phyloP scores from a whole-genome alignment of 2,329 filamentous ascomycete genomes.

The Monosporascus ibericus region DNA sequence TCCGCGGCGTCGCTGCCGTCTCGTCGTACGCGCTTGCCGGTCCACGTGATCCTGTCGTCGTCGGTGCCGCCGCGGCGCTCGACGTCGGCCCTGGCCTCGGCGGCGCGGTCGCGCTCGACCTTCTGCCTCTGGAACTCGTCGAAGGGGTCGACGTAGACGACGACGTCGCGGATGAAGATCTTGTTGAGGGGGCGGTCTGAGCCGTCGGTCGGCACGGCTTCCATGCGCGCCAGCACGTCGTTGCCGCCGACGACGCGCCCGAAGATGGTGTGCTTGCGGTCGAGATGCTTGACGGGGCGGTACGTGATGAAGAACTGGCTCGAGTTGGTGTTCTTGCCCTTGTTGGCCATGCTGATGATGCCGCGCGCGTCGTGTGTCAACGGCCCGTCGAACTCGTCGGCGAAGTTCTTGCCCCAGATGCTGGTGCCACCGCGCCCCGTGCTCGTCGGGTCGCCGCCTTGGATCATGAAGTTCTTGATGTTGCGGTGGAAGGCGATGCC shows the following conservation, averaged over 20 bases:
- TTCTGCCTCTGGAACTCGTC: constrained; percentile 83
- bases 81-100: constrained; percentile 55
- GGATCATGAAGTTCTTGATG: constrained; percentile 95
- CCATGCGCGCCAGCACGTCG: constrained; percentile 67
- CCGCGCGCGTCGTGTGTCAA: constrained; percentile 77
- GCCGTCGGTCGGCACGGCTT: constrained; percentile 70
- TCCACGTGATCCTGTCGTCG: constrained; percentile 58
- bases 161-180: constrained; percentile 74
- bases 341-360: constrained; percentile 91
- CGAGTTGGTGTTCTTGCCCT: constrained; percentile 95
- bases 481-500: constrained; percentile 84
- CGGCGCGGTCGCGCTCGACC: constrained; percentile 53
- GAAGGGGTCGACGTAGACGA: constrained; percentile 90
- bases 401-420: constrained; percentile 91
- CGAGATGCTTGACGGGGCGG: constrained; percentile 74
- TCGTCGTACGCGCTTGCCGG: background rate
- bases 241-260: constrained; percentile 74
- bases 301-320: constrained; percentile 95
- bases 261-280: constrained; percentile 97
- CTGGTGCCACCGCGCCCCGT: constrained; percentile 86
- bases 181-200: constrained; percentile 69
- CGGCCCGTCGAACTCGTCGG: constrained; percentile 88
- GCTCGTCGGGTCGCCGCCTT: constrained; percentile 89
- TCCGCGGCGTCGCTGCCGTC: background rate
- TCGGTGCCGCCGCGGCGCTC: constrained; percentile 65